Evolutionary conservation across 805 yeast species (phyloP).

Genomic region (Tetrapisispora nanseiensis): DNA sequence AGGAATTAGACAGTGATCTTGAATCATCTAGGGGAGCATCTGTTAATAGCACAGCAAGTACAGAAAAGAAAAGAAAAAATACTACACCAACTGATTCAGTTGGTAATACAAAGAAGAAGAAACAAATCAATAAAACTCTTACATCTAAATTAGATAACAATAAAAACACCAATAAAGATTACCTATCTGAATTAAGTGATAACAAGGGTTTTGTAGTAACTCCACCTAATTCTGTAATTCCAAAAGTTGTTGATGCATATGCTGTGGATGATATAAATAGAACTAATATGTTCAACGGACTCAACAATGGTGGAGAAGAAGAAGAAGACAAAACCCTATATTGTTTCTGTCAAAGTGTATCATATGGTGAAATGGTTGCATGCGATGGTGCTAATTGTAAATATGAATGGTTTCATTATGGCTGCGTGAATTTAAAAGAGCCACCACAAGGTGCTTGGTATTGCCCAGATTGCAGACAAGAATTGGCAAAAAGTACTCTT

Average conservation of each 20-base stretch:
- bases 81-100: slow-evolving; percentile 11
- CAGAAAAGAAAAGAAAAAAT: slow-evolving; percentile 15
- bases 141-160: slow-evolving; percentile 2
- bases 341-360: slow-evolving; percentile 89
- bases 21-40: slow-evolving; percentile 27
- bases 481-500: slow-evolving; percentile 24
- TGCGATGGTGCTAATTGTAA: slow-evolving; percentile 87
- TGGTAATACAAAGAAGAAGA: slow-evolving; percentile 14
- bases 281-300: slow-evolving; percentile 27
- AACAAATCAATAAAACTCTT: slow-evolving; percentile 11
- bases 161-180: slow-evolving; percentile 2
- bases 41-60: slow-evolving; percentile 10
- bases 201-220: neutral
- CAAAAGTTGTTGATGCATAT: slow-evolving; percentile 7
- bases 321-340: slow-evolving; percentile 63
- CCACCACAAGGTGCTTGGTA: slow-evolving; percentile 94
- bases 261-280: slow-evolving; percentile 21
- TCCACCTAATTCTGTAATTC: slow-evolving; percentile 3
- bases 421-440: slow-evolving; percentile 79
- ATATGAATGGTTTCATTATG: slow-evolving; percentile 93
- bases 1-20: slow-evolving; percentile 26
- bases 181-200: neutral
- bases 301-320: slow-evolving; percentile 23
- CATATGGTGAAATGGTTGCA: slow-evolving; percentile 94
- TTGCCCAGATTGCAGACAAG: slow-evolving; percentile 68